phyloP scores from a whole-genome alignment of 2,329 filamentous ascomycete genomes.

The Aspergillus calidoustus region DNA sequence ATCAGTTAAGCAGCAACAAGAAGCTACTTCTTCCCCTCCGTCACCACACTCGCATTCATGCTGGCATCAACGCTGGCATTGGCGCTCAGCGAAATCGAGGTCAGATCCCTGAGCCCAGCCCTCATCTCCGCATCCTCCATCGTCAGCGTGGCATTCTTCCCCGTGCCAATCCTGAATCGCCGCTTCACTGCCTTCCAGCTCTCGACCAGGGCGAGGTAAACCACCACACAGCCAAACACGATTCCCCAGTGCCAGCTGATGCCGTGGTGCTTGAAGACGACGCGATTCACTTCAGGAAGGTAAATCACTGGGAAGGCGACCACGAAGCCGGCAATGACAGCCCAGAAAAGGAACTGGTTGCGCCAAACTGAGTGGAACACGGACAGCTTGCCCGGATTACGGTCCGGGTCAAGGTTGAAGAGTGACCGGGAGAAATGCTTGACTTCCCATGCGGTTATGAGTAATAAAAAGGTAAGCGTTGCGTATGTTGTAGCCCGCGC shows the following conservation, averaged over 20 bases:
- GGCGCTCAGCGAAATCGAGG: constrained; percentile 31
- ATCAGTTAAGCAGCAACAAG: not conserved
- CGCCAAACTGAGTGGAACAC: constrained; percentile 69
- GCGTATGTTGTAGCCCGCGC: constrained; percentile 76
- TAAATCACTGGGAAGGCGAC: constrained; percentile 65
- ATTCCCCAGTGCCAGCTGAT: constrained; percentile 73
- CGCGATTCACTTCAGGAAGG: constrained; percentile 67
- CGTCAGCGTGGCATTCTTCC: constrained; percentile 36
- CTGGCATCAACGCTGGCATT: constrained; percentile 35
- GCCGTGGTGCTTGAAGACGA: constrained; percentile 67
- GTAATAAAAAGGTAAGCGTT: constrained; percentile 73
- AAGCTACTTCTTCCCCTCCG: constrained; percentile 24
- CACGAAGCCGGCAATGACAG: constrained; percentile 61
- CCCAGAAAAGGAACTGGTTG: constrained; percentile 73
- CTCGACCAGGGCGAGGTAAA: constrained; percentile 68
- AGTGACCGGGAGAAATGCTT: constrained; percentile 74
- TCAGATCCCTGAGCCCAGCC: constrained; percentile 29
- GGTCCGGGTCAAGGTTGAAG: constrained; percentile 63
- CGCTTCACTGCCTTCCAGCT: constrained; percentile 70
- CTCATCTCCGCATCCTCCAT: constrained; percentile 40
- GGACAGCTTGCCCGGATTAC: constrained; percentile 64
- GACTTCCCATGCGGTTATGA: constrained; percentile 80
- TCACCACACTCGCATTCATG: constrained; percentile 28
- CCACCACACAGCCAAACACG: constrained; percentile 61
- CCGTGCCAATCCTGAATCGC: constrained; percentile 38